Percentiles rank a stretch among this genome's conserved stretches.
phyloP scores from a whole-genome alignment of 805 yeast species.

The Candida gorgasii region DNA sequence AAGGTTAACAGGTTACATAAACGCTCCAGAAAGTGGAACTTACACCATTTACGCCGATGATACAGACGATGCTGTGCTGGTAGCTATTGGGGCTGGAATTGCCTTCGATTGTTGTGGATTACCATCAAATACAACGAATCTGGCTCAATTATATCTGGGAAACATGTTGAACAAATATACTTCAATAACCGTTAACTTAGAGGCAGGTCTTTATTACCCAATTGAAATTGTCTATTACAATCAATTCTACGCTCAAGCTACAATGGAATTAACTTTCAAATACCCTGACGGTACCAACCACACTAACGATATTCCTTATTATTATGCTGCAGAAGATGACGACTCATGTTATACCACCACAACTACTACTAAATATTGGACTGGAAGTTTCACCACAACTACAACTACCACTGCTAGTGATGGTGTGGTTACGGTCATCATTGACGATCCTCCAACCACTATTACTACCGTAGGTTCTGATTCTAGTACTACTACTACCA shows the following conservation, averaged over 20 bases:
- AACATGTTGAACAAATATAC: neutral
- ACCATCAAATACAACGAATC: neutral
- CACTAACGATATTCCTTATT: neutral
- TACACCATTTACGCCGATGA: neutral
- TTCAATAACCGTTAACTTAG: neutral
- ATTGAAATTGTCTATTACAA: constrained; percentile 1
- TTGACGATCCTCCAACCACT: constrained; percentile 1
- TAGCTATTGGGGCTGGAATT: neutral
- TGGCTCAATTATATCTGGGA: neutral
- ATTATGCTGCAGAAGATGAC: neutral
- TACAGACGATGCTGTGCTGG: neutral
- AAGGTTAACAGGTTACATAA: neutral
- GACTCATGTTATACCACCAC: neutral
- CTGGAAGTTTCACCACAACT: neutral
- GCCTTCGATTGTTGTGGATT: neutral
- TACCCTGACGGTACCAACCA: constrained; percentile 1
- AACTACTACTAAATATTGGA: constrained; percentile 1
- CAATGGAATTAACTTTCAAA: neutral
- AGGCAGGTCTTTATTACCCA: neutral
- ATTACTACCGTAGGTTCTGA: constrained; percentile 1
- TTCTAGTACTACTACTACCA: neutral
- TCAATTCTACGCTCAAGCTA: neutral
- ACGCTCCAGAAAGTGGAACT: neutral
- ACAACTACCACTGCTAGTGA: neutral
- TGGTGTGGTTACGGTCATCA: neutral